phyloP scores from a whole-genome alignment of 202 grass and related monocot genomes.

The Carex sylvatica region DNA sequence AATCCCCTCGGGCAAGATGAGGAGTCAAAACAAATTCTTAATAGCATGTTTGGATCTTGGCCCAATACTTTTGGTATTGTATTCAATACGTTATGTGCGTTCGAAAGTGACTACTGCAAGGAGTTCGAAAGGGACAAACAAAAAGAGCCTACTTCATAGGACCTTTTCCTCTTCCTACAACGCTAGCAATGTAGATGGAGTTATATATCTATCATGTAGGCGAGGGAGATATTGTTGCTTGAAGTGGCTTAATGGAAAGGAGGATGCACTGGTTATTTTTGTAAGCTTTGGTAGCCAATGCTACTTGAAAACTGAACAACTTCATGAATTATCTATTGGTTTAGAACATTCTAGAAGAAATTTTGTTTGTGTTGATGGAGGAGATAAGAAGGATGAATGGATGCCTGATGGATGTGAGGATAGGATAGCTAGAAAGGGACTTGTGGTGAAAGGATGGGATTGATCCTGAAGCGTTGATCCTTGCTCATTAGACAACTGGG shows the following conservation, averaged over 20 bases:
- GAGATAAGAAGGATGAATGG: conserved; percentile 25
- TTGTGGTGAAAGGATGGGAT: conserved; percentile 47
- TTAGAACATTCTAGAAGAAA: conserved; percentile 34
- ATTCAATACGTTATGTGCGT: conserved; percentile 46
- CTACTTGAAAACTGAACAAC: conserved; percentile 31
- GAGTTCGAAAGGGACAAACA: too few relatives aligned
- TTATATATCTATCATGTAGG: background rate
- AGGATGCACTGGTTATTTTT: conserved; percentile 38
- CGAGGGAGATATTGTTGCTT: conserved; percentile 16
- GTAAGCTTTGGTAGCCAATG: conserved; percentile 51
- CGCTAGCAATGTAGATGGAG: conserved; percentile 10
- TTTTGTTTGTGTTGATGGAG: conserved; percentile 51
- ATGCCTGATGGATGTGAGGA: conserved; percentile 49
- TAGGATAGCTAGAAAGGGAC: conserved; percentile 25
- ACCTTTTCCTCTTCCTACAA: conserved; percentile 45
- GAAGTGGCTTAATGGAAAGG: conserved; percentile 43
- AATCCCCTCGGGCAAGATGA: conserved; percentile 20
- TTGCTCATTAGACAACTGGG: conserved; percentile 39
- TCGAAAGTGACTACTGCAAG: background rate
- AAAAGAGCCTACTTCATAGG: conserved; percentile 43
- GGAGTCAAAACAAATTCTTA: background rate
- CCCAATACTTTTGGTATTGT: conserved; percentile 36
- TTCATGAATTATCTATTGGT: conserved; percentile 47
- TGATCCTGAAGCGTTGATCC: conserved; percentile 51
- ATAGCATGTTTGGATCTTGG: conserved; percentile 3